Percentiles rank a stretch among this genome's conserved stretches.
phyloP scores from a whole-genome alignment of 345 rosid genomes.

The Fremontodendron californicum region DNA sequence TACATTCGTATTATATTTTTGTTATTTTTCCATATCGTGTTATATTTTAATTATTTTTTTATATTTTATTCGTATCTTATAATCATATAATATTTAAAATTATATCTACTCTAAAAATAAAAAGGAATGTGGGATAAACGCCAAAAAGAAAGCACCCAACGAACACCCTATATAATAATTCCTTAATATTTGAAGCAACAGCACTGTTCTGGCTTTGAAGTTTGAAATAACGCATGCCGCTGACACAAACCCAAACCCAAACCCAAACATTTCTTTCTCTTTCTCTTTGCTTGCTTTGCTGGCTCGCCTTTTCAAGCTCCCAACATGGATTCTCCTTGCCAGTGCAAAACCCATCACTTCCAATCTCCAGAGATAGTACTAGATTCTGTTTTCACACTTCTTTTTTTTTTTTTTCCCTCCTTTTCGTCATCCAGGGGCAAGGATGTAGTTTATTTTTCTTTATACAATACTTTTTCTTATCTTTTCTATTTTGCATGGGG shows the following conservation, averaged over 20 bases:
- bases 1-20: too few species aligned
- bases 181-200: conserved; percentile 18
- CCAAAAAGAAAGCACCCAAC: conserved; percentile 31
- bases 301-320: conserved; percentile 56
- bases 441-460: too few species aligned
- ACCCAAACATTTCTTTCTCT: neutral
- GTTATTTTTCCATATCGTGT: too few species aligned
- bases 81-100: too few species aligned
- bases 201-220: conserved; percentile 7
- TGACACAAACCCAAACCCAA: conserved; percentile 29
- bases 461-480: too few species aligned
- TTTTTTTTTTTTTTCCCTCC: too few species aligned
- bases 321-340: conserved; percentile 53
- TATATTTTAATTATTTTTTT: too few species aligned
- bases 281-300: neutral
- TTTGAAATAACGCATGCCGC: conserved; percentile 41
- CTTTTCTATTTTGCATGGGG: too few species aligned
- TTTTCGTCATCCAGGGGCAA: too few species aligned
- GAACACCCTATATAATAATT: too few species aligned
- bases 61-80: too few species aligned
- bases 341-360: conserved; percentile 43
- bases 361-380: conserved; percentile 41
- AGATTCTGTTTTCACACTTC: conserved; percentile 35
- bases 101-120: neutral
- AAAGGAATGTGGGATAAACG: conserved; percentile 22